Conservation (phyloP, 2,329 filamentous ascomycete genomes). For the Penicillium sp. region DNA sequence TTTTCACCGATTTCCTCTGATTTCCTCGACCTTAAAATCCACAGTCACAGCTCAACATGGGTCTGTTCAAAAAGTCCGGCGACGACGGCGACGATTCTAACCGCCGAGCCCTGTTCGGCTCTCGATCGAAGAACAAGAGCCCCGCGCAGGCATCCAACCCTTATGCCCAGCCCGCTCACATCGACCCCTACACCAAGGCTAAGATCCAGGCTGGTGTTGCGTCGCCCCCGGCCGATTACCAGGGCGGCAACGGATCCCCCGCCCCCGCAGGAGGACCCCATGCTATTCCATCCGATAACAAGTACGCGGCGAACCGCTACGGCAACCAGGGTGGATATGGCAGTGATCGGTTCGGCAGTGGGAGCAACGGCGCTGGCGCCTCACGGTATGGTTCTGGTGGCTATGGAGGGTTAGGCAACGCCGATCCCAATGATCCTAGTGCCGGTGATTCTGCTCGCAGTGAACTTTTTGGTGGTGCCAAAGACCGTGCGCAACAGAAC, state of each 20-base stretch:
- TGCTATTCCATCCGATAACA: conserved; percentile 43
- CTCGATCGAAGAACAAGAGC: conserved; percentile 61
- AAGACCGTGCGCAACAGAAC: conserved; percentile 57
- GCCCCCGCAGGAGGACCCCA: conserved; percentile 37
- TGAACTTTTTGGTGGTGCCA: conserved; percentile 65
- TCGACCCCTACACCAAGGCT: conserved; percentile 62
- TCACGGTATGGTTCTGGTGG: conserved; percentile 58
- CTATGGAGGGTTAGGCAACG: conserved; percentile 62
- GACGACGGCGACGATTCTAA: conserved; percentile 58
- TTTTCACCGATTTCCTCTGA: neutral
- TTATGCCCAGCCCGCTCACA: conserved; percentile 60
- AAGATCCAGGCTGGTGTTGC: conserved; percentile 52
- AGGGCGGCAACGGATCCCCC: conserved; percentile 30
- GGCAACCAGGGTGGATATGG: conserved; percentile 58
- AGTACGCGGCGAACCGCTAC: conserved; percentile 48
- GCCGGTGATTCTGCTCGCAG: conserved; percentile 61
- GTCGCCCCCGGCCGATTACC: conserved; percentile 44
- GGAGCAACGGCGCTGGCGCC: conserved; percentile 40
- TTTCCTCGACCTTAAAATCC: neutral
- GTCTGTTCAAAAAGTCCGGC: conserved; percentile 60
- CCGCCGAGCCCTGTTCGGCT: conserved; percentile 65
- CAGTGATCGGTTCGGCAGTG: conserved; percentile 59
- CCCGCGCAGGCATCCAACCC: conserved; percentile 60
- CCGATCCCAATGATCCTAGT: conserved; percentile 57
- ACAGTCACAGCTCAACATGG: conserved; percentile 33